Base-by-base conservation (phyloP, 1,284 basidiomycete species). In the Leccinum angustisporum region DNA sequence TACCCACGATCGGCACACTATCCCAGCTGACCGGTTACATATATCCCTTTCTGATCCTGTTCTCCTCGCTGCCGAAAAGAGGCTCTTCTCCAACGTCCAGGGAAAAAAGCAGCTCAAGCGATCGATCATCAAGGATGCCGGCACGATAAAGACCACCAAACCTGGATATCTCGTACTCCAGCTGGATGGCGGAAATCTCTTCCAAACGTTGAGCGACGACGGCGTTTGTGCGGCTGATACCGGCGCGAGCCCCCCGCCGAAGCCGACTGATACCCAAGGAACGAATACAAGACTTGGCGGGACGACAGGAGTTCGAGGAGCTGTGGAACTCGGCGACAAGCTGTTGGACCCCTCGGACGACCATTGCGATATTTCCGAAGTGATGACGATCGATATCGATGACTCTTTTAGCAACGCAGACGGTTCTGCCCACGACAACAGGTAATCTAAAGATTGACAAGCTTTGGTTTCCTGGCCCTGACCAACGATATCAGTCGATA, bases 41-140 rank as follows among this genome's bases (percentile, higher is more conserved):
- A 57, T 69, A 33, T 72, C 69, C 3, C 33, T 72, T n/a, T 62
- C 69, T 14, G 69, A 69, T n/a, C 67, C 69, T 38, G 64, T 71
- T 25, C 60, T 74, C 58, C 62, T 62, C 56, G 66, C 66, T 18
- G 62, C 63, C 53, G 67, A 73, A 36, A 59, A 60, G 27, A 54
- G 48, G 21, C 60, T 70, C 11, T 56, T 70, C 9, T 56, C 60
- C 38, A 18, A 21, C 18, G 34, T 40, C 7, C 62, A 54, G 10
- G 46, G 52, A 33, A 30, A 54, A 30, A 13, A n/a, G 14, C 33
- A 31, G 14, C 14, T 27, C 4, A 38, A 6, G n/a, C n/a, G 16
- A 4, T 25, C 54, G 36, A 53, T 38, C 1, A 36, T 53, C 55
- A 52, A 50, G 3, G 33, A 58, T 60, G 43, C 54, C 9, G 38